These are phyloP conservation scores for Gossypium trilobum DNA, from an alignment of 441 rosid genomes.

Conservation along the genomic window DNA sequence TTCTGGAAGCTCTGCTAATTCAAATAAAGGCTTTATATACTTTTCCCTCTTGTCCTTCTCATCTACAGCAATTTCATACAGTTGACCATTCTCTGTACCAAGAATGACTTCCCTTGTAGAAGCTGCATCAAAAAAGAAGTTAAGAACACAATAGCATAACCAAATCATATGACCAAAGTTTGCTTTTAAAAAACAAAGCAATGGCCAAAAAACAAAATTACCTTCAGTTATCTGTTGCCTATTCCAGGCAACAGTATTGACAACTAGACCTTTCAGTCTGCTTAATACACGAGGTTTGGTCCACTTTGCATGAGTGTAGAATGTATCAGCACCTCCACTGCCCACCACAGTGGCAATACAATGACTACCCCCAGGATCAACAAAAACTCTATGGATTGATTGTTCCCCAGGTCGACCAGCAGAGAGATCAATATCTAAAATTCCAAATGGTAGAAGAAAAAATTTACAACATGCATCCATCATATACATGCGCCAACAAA, in stretches of 20 bases:
- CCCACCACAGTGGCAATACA: constrained; percentile 81
- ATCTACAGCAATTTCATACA: constrained; percentile 84
- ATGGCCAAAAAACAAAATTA: constrained; percentile 19
- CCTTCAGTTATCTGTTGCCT: constrained; percentile 93
- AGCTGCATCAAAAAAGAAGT: constrained; percentile 34
- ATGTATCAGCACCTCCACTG: constrained; percentile 78
- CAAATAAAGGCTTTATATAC: constrained; percentile 70
- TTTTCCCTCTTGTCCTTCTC: constrained; percentile 97
- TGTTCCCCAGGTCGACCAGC: constrained; percentile 83
- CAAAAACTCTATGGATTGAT: constrained; percentile 79
- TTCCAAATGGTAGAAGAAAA: neutral
- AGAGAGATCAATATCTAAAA: constrained; percentile 76
- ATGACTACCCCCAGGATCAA: constrained; percentile 97
- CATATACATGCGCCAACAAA: neutral
- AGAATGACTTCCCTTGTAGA: constrained; percentile 88
- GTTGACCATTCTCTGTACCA: constrained; percentile 86
- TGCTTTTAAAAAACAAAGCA: neutral
- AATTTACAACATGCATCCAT: constrained; percentile 12
- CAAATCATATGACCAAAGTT: constrained; percentile 18
- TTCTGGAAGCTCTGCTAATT: constrained; percentile 80
- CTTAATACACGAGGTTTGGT: constrained; percentile 68
- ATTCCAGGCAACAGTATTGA: constrained; percentile 93
- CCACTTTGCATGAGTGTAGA: constrained; percentile 92
- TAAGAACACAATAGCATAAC: neutral
- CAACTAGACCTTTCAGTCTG: constrained; percentile 73